Percentiles rank a stretch among this genome's conserved stretches.
Evolutionary conservation across 768 basidiomycete species (phyloP).

Genomic region (Russula abietina): DNA sequence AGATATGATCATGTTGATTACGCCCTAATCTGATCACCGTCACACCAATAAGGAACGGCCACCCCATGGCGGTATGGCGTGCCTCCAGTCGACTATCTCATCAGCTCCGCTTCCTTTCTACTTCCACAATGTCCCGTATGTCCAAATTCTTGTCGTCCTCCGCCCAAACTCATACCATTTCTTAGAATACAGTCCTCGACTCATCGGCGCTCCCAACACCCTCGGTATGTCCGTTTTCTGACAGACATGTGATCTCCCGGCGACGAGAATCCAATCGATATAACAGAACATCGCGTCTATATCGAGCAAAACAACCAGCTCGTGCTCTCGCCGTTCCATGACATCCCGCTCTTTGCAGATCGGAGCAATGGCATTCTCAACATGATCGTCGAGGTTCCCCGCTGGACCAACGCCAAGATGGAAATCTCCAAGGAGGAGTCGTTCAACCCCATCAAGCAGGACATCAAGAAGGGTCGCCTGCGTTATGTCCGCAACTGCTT

Average conservation of each 20-base stretch:
- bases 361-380: slow-evolving; percentile 92
- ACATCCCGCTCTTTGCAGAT: slow-evolving; percentile 97
- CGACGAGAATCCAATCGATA: neutral
- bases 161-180: neutral
- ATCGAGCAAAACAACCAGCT: slow-evolving; percentile 78
- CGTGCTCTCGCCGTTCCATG: slow-evolving; percentile 85
- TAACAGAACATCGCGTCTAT: slow-evolving; percentile 87
- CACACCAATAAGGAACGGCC: neutral
- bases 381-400: slow-evolving; percentile 97
- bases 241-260: neutral
- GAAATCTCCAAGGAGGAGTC: slow-evolving; percentile 97
- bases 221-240: slow-evolving; percentile 56
- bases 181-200: slow-evolving; percentile 65
- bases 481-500: slow-evolving; percentile 99
- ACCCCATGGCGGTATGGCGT: slow-evolving; percentile 10
- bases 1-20: slow-evolving; percentile 3
- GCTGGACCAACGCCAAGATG: slow-evolving; percentile 99
- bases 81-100: slow-evolving; percentile 48
- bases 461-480: slow-evolving; percentile 93
- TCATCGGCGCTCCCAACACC: slow-evolving; percentile 87
- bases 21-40: neutral
- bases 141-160: slow-evolving; percentile 27
- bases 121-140: slow-evolving; percentile 51
- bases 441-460: slow-evolving; percentile 99
- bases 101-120: slow-evolving; percentile 54